Conservation (phyloP, 108 stramenopile species). For the Licmophora abbreviata region DNA sequence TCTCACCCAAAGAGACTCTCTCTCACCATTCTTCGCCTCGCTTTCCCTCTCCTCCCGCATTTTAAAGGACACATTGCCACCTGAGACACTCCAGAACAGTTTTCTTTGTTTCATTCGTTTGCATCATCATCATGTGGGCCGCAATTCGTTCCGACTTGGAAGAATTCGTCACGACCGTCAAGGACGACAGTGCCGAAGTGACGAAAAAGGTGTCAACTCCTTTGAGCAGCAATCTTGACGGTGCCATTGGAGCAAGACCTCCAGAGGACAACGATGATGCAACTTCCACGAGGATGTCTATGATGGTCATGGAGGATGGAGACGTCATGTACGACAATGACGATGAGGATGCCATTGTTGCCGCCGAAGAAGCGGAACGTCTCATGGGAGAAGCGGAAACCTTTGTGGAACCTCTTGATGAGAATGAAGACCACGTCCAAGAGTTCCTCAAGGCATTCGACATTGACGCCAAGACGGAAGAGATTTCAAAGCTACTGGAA, state of each 20-base stretch:
- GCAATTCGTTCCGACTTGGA: conserved; percentile 33
- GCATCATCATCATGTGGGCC: conserved; percentile 35
- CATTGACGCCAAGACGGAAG: conserved; percentile 40
- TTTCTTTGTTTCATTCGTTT: too few species aligned
- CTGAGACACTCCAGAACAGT: too few species aligned
- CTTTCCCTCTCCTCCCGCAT: too few species aligned
- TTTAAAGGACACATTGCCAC: too few species aligned
- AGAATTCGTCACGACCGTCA: conserved; percentile 41
- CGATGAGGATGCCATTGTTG: conserved; percentile 4
- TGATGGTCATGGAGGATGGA: not conserved
- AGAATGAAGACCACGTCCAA: conserved; percentile 8
- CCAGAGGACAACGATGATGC: not conserved
- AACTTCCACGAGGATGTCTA: too few species aligned
- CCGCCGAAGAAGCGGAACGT: not conserved
- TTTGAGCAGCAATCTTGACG: conserved; percentile 5
- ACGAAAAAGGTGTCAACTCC: conserved; percentile 8
- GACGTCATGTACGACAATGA: not conserved
- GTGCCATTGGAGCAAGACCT: not conserved
- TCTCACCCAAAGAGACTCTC: too few species aligned
- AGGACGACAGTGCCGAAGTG: conserved; percentile 20
- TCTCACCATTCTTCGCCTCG: too few species aligned
- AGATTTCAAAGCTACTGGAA: conserved; percentile 41
- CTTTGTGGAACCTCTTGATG: conserved; percentile 3
- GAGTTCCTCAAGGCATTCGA: conserved; percentile 22
- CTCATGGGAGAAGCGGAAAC: not conserved